Evolutionary conservation across 306 rosid genomes (phyloP).

Genomic region (Mucuna pruriens): DNA sequence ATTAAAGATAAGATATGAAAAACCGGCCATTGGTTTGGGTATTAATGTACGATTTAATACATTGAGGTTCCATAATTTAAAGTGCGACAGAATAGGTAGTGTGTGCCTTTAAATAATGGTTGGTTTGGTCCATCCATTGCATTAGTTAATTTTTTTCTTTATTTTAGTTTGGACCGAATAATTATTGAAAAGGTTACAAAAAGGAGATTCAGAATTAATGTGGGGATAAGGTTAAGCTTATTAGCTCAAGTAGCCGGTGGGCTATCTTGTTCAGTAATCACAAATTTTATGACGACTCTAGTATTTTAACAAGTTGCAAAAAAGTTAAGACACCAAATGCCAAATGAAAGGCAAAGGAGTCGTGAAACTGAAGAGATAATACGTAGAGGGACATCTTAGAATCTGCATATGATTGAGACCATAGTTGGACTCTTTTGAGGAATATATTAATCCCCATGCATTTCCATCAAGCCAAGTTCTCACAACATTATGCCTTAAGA

Average conservation of each 20-base stretch:
- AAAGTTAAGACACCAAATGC: background rate
- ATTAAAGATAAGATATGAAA: background rate
- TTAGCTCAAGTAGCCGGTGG: background rate
- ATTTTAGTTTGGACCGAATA: background rate
- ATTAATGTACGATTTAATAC: background rate
- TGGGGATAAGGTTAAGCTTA: conserved; percentile 28
- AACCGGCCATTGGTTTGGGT: background rate
- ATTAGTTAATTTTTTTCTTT: background rate
- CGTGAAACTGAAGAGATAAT: conserved; percentile 22
- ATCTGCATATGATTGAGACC: conserved; percentile 42
- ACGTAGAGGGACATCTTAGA: conserved; percentile 20
- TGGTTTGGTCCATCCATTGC: conserved; percentile 22
- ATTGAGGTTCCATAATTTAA: conserved; percentile 22
- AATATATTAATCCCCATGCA: conserved; percentile 15
- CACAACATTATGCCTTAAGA: too few relatives aligned
- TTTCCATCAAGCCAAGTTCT: conserved; percentile 34
- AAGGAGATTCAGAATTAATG: background rate
- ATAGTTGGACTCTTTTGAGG: conserved; percentile 25
- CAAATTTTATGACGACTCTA: background rate
- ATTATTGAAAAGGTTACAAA: background rate
- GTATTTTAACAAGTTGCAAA: background rate
- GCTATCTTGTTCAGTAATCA: background rate
- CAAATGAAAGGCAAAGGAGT: conserved; percentile 7
- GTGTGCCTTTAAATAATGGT: conserved; percentile 20
- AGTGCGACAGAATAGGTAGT: background rate